These are phyloP conservation scores for Phytopythium delawarense DNA, from an alignment of 352 stramenopile species.

Conservation along the genomic window DNA sequence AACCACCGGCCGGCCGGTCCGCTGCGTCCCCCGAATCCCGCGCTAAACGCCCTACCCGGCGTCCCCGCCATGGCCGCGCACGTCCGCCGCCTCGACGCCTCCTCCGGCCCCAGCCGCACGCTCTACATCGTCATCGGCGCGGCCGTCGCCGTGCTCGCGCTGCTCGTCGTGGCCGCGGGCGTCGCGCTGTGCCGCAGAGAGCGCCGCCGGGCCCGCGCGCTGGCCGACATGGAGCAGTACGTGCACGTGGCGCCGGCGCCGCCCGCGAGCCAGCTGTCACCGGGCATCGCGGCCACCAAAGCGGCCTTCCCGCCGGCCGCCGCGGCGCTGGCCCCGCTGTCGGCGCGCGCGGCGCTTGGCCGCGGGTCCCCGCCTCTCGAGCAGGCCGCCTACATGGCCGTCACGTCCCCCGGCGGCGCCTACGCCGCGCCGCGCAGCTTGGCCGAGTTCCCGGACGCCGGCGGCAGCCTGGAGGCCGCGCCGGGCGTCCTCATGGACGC, in stretches of 20 bases:
- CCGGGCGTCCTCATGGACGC: no score
- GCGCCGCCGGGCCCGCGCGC: conserved; percentile 20
- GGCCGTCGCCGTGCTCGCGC: conserved; percentile 21
- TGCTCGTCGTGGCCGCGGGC: conserved; percentile 19
- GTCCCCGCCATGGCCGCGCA: no score
- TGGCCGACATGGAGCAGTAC: conserved; percentile 24
- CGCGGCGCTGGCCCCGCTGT: conserved; percentile 6
- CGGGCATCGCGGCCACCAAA: conserved; percentile 17
- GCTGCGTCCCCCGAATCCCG: no score
- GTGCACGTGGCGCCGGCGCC: conserved; percentile 25
- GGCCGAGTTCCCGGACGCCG: not conserved
- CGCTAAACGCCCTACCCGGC: no score
- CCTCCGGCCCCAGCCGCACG: not conserved
- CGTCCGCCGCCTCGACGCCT: no score
- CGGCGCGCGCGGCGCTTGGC: not conserved
- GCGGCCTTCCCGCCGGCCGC: conserved; percentile 9
- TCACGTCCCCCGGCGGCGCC: conserved; percentile 17
- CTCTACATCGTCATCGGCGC: conserved; percentile 22
- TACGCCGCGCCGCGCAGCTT: not conserved
- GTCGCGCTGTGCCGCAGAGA: conserved; percentile 18
- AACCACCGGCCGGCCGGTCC: no score
- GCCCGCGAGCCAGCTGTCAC: conserved; percentile 18
- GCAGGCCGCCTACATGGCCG: conserved; percentile 19
- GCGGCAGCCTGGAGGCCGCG: conserved; percentile 2
- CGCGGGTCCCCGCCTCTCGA: conserved; percentile 13